phyloP scores from a whole-genome alignment of 1,284 basidiomycete genomes.

The Puccinia coronata region DNA sequence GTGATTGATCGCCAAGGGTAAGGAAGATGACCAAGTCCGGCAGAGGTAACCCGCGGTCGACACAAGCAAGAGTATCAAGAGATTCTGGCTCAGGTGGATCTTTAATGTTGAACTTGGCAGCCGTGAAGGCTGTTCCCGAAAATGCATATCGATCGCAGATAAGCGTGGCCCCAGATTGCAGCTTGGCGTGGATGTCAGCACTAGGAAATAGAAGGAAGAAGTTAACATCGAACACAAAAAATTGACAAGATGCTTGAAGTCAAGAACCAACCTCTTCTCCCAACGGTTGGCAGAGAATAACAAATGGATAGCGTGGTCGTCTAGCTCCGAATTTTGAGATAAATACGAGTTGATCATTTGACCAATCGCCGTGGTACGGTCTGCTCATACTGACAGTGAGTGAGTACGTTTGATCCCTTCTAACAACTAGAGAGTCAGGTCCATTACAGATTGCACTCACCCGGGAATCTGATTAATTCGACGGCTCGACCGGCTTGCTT shows the following conservation, averaged over 20 bases:
- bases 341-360: slow-evolving; percentile 93
- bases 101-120: slow-evolving; percentile 67
- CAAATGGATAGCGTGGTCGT: slow-evolving; percentile 88
- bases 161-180: slow-evolving; percentile 71
- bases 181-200: slow-evolving; percentile 66
- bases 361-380: slow-evolving; percentile 87
- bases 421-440: neutral
- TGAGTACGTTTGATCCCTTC: no score
- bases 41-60: slow-evolving; percentile 80
- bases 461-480: slow-evolving; percentile 69
- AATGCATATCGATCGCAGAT: slow-evolving; percentile 95
- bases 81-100: slow-evolving; percentile 58
- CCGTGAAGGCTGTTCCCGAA: slow-evolving; percentile 91
- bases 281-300: slow-evolving; percentile 96
- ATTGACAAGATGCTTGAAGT: neutral
- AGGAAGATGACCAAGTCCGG: slow-evolving; percentile 89
- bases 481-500: slow-evolving; percentile 53
- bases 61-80: slow-evolving; percentile 59
- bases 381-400: no score
- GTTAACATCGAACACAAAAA: neutral
- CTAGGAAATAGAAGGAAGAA: slow-evolving; percentile 62
- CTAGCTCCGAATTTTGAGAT: slow-evolving; percentile 74
- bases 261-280: slow-evolving; percentile 74
- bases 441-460: slow-evolving; percentile 61
- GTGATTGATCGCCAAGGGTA: slow-evolving; percentile 69